These are phyloP conservation scores for Physaria fendleri DNA, from an alignment of 345 rosid genomes.

Conservation along the genomic window DNA sequence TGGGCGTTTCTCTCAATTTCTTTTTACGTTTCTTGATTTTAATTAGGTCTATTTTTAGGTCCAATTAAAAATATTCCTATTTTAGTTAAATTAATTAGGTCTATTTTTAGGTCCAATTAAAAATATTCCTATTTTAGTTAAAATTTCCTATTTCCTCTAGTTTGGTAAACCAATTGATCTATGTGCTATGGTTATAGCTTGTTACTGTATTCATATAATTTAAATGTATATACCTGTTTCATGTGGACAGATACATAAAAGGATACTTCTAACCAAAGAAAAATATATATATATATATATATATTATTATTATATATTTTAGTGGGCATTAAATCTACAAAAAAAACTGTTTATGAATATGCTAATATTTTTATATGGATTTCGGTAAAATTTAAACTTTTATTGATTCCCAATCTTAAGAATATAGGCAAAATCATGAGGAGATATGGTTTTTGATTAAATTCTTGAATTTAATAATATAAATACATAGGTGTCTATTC, in stretches of 20 bases:
- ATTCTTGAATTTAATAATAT: background rate
- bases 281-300: no score
- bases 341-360: slow-evolving; percentile 13
- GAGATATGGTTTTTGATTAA: slow-evolving; percentile 23
- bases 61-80: background rate
- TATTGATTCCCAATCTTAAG: slow-evolving; percentile 4
- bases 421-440: slow-evolving; percentile 10
- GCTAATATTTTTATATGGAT: background rate
- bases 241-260: background rate
- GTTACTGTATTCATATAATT: background rate
- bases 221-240: background rate
- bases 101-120: background rate
- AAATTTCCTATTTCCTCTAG: background rate
- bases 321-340: background rate
- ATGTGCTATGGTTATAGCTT: background rate
- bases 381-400: slow-evolving; percentile 10
- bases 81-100: slow-evolving; percentile 1
- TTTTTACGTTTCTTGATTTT: background rate
- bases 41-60: background rate
- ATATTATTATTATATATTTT: background rate
- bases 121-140: background rate
- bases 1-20: slow-evolving; percentile 14
- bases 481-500: background rate
- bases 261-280: no score
- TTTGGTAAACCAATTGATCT: slow-evolving; percentile 13